phyloP scores from a whole-genome alignment of 768 basidiomycete species.

The Scleroderma bovista region DNA sequence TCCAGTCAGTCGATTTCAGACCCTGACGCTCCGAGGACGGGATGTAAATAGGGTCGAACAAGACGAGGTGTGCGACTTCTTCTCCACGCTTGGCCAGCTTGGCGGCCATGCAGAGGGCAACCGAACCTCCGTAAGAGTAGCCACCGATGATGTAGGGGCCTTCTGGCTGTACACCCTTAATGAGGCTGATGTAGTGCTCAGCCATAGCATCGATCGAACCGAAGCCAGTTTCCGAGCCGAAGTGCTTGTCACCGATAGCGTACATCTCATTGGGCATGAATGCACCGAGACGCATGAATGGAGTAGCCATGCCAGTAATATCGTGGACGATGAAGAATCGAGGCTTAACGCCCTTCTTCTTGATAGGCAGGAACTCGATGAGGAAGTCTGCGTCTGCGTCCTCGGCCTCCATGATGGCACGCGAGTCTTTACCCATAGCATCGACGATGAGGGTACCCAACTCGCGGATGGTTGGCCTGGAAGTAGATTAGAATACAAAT shows the following conservation, averaged over 20 bases:
- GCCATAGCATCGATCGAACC: slow-evolving; percentile 26
- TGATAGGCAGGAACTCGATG: slow-evolving; percentile 25
- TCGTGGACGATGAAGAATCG: slow-evolving; percentile 27
- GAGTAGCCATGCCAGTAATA: slow-evolving; percentile 28
- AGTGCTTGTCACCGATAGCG: slow-evolving; percentile 28
- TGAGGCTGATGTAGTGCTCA: slow-evolving; percentile 27
- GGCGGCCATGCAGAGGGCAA: slow-evolving; percentile 23
- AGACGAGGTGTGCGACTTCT: slow-evolving; percentile 23
- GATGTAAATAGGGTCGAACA: slow-evolving; percentile 28
- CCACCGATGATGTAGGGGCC: slow-evolving; percentile 23
- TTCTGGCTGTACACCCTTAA: slow-evolving; percentile 19
- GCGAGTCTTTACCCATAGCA: slow-evolving; percentile 23
- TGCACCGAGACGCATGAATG: slow-evolving; percentile 28
- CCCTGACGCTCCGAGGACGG: slow-evolving; percentile 21
- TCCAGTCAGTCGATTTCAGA: slow-evolving; percentile 28
- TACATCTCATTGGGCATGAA: slow-evolving; percentile 30
- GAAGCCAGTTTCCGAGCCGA: slow-evolving; percentile 25
- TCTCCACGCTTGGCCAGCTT: slow-evolving; percentile 15
- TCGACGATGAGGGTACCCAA: slow-evolving; percentile 22
- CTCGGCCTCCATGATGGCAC: slow-evolving; percentile 26
- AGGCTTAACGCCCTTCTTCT: slow-evolving; percentile 25
- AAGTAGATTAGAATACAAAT: not conserved
- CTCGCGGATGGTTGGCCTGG: slow-evolving; percentile 24
- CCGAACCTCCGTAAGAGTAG: slow-evolving; percentile 26
- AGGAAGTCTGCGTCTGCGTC: slow-evolving; percentile 26